Base-by-base conservation (phyloP, 441 rosid species). In the Geranium incanum region DNA sequence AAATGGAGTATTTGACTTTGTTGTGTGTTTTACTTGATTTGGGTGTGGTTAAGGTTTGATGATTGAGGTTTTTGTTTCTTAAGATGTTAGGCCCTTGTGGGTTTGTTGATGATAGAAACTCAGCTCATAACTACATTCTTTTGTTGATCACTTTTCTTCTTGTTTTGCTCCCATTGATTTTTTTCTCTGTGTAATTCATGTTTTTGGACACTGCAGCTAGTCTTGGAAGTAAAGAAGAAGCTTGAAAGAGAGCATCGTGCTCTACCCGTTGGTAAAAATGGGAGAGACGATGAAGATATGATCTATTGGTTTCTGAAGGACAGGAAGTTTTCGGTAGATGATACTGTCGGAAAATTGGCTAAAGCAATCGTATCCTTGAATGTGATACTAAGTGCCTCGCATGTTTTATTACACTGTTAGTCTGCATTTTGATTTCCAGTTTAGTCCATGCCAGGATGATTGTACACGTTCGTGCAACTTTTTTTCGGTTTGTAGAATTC, bases 281-380 rank as follows among this genome's bases (percentile, higher is more conserved):
- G 97, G 71, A 84, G 98, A 85, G 93, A 92, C 73, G 99, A 95
- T 82, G 97, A 90, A 74, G 95, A 88, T n/a, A 85, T 92, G 96
- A 92, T 92, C 65, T 83, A 89, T 0, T 86, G 99, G 99, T 95
- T 87, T 77, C 72, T 92, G 18, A 86, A 82, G 82, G 98, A 95
- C 78, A 76, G 92, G 70, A 88, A 76, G 60, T 92, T 85, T 78
- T 87, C 88, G 0, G 84, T 86, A 0, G 89, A 92, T 39, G 89
- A 84, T 72, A 87, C 97, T 0, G 70, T 85, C 52, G 48, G 80
- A 5, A 92, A 88, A 81, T 83, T 92, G 77, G 78, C 84, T 74
- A 92, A 84, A 81, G 89, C 97, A 75, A 92, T 87, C 64, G 97
- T 92, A 92, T 88, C 96, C 97, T 86, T 50, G 33, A 69, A 68